Evolutionary conservation across 2,329 filamentous ascomycete genomes (phyloP), one percentile per base, ranked within the genome.

Genomic region (Basipetospora chlamydospora): DNA sequence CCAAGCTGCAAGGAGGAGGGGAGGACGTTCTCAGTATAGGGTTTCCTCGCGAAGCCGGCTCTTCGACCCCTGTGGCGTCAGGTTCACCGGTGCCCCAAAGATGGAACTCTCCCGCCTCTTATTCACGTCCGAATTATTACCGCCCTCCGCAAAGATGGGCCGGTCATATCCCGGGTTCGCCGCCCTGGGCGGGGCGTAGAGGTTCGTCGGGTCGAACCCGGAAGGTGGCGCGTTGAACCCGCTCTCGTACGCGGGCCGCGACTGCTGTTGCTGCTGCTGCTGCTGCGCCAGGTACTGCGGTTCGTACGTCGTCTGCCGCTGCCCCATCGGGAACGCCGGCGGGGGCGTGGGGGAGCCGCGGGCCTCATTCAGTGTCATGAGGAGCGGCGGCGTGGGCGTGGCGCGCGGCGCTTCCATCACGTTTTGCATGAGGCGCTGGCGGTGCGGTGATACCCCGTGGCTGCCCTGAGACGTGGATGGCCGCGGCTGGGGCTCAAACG

Each of bases 71-170:
- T 71, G 67, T 25, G 38, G 29, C 17, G 22, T 38, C 21, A 38
- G 28, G 20, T 26, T 37, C 12, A 18, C 31, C 34, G 38, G 26
- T 38, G 58, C 58, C 49, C 66, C 63, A 41, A 75, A 71, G 52
- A 78, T 71, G 31, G 63, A 59, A 46, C 75, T 79, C 53, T 79
- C 73, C 34, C 74, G 65, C 33, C 71, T 61, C 48, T 35, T 40
- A 26, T 13, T 31, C 16, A 18, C 25, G 26, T 31, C 26, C 5
- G 26, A 30, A n/a, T 32, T 23, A 32, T n/a, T n/a, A 15, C 13
- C 13, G 28, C 29, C 30, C 5, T 13, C 13, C 3, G n/a, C 26
- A 18, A 22, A 38, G 16, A 38, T 18, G 21, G 36, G 36, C 11
- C 30, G 21, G 17, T 39, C 31, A 15, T 58, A 60, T 18, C 46